Base-by-base conservation (phyloP, 306 rosid species). In the Quercus parvula region DNA sequence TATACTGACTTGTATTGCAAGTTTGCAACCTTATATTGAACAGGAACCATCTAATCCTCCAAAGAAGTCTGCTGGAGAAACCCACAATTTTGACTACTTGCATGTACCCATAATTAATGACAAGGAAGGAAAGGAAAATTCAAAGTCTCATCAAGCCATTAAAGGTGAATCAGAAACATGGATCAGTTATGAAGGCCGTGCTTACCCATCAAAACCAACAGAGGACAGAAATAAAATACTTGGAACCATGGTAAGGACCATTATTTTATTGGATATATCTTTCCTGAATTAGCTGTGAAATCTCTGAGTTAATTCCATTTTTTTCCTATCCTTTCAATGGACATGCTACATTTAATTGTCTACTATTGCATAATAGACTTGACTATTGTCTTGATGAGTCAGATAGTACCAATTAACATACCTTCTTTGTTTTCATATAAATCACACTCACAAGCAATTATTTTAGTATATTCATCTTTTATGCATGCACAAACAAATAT, bases 21-120 rank as follows among this genome's bases (percentile, higher is more conserved):
- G 46, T 8, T 19, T 74, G 69, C 27, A 64, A 66, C 68, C 12
- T 72, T 19, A 57, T 19, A 13, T 57, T 80, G 51, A 79, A 70
- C 71, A 87, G 84, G 84, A 79, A 27, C 78, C 56, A n/a, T 57
- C 58, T 70, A 56, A 55, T 46, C 58, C 74, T 27, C 49, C 81
- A 14, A 46, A 22, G 8, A 71, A 61, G 59, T 9, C 75, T 38
- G 52, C 81, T 11, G 69, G 56, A 22, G 81, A 84, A 79, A 55
- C 64, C 75, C 74, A 57, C 63, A 72, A 13, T 68, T 0, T 56
- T 77, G 15, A 18, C 22, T 67, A 15, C 35, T 56, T 44, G 24
- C 49, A 17, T 17, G 73, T 55, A 79, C 70, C 57, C 24, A 15
- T 70, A 28, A 14, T 33, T 58, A 68, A 54, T 11, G 78, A 70